phyloP scores from a whole-genome alignment of 352 stramenopile species.

The Phytophthora podocarpi region DNA sequence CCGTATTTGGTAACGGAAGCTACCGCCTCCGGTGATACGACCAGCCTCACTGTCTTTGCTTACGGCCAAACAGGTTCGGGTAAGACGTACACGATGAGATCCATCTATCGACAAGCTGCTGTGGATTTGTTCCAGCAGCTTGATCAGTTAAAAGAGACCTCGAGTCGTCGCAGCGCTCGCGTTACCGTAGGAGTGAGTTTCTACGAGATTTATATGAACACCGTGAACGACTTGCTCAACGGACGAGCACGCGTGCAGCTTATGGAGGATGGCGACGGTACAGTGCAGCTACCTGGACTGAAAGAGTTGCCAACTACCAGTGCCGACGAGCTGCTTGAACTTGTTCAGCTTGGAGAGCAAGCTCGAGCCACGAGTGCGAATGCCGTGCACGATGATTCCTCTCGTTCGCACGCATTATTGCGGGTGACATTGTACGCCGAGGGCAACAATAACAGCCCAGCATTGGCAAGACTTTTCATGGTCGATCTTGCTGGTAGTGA shows the following conservation, averaged over 20 bases:
- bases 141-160: conserved; percentile 12
- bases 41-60: conserved; percentile 93
- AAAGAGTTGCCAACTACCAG: conserved; percentile 81
- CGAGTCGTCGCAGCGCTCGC: conserved; percentile 15
- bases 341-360: conserved; percentile 90
- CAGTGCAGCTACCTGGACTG: conserved; percentile 93
- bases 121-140: conserved; percentile 65
- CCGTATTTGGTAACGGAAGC: conserved; percentile 43
- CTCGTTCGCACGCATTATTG: conserved; percentile 92
- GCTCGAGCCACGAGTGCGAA: conserved; percentile 94
- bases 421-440: conserved; percentile 75
- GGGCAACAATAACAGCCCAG: conserved; percentile 13
- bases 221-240: conserved; percentile 95
- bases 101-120: conserved; percentile 67
- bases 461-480: conserved; percentile 62
- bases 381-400: conserved; percentile 94
- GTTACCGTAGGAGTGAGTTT: conserved; percentile 90
- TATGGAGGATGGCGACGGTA: conserved; percentile 92
- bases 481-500: conserved; percentile 96
- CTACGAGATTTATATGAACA: conserved; percentile 98
- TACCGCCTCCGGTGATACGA: conserved; percentile 24
- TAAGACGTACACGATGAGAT: conserved; percentile 95
- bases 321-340: conserved; percentile 87
- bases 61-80: conserved; percentile 97
- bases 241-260: conserved; percentile 86